Conservation (phyloP, 768 basidiomycete species). For the Tubosaeta brunneosetosa region DNA sequence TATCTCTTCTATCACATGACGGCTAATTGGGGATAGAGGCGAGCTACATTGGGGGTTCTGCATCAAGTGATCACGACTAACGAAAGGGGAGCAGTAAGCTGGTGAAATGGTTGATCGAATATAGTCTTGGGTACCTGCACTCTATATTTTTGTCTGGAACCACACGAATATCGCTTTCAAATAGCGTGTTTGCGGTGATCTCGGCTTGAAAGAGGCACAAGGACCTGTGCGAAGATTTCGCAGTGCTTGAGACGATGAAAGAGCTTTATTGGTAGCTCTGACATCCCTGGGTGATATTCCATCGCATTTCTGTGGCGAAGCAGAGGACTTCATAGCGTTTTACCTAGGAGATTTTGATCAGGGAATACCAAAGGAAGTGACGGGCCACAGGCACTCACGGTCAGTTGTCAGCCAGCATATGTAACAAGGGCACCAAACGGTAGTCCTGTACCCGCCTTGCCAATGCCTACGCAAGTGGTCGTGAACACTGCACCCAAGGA, state of each 20-base stretch:
- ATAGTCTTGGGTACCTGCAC: slow-evolving; percentile 1
- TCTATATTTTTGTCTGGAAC: slow-evolving; percentile 7
- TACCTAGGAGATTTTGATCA: slow-evolving; percentile 10
- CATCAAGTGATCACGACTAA: background rate
- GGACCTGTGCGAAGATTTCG: background rate
- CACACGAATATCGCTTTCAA: slow-evolving; percentile 20
- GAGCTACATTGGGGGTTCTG: slow-evolving; percentile 1
- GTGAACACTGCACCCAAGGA: background rate
- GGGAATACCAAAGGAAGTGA: background rate
- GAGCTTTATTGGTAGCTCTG: slow-evolving; percentile 16
- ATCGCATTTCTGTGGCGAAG: slow-evolving; percentile 25
- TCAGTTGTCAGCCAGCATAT: slow-evolving; percentile 20
- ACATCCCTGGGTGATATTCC: slow-evolving; percentile 10
- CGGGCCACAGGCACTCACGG: slow-evolving; percentile 7
- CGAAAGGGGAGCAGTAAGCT: background rate
- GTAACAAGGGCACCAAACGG: slow-evolving; percentile 24
- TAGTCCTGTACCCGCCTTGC: slow-evolving; percentile 24
- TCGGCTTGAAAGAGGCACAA: background rate
- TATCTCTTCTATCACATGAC: slow-evolving; percentile 14
- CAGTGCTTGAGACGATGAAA: slow-evolving; percentile 10
- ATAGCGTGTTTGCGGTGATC: background rate
- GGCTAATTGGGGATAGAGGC: slow-evolving; percentile 19
- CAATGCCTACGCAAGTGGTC: slow-evolving; percentile 15
- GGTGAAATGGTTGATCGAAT: background rate
- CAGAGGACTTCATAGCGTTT: slow-evolving; percentile 28